These are phyloP conservation scores for Lagenidium giganteum DNA, from an alignment of 352 stramenopile genomes.

Conservation along the genomic window DNA sequence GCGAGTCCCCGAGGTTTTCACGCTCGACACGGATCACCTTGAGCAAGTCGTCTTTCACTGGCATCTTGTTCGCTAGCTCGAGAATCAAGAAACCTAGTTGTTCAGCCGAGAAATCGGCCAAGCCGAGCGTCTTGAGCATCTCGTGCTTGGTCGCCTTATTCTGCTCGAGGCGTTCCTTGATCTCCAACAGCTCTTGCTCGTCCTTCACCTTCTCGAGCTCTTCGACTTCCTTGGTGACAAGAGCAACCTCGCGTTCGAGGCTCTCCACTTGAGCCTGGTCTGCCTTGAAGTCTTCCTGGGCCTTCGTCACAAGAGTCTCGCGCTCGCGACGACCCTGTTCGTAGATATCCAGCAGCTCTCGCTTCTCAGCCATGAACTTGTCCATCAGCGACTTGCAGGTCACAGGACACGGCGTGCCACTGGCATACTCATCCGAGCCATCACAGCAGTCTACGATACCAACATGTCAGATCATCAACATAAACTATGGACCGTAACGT, in stretches of 20 bases:
- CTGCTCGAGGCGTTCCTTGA: conserved; percentile 20
- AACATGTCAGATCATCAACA: conserved; percentile 7
- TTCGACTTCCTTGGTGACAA: conserved; percentile 28
- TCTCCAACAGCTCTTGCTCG: conserved; percentile 27
- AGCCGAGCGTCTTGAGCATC: conserved; percentile 49
- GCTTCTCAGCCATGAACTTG: conserved; percentile 38
- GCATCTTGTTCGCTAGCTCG: conserved; percentile 39
- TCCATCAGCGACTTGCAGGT: conserved; percentile 37
- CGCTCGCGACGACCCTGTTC: conserved; percentile 55
- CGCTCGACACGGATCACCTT: conserved; percentile 44
- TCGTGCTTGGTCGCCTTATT: conserved; percentile 27
- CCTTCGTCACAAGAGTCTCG: conserved; percentile 22
- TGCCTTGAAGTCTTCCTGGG: conserved; percentile 21
- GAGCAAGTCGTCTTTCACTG: conserved; percentile 49
- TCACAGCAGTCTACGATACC: conserved; percentile 78
- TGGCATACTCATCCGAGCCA: conserved; percentile 73
- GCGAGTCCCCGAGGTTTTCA: conserved; percentile 34
- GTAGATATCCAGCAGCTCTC: conserved; percentile 65
- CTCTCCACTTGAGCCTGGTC: conserved; percentile 13
- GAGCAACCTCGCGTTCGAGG: conserved; percentile 18
- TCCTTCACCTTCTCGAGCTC: conserved; percentile 47
- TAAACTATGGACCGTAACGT: background rate
- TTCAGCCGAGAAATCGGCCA: conserved; percentile 47
- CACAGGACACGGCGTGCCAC: conserved; percentile 35
- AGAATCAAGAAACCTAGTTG: conserved; percentile 57